Evolutionary conservation across 2,329 filamentous ascomycete species (phyloP), one percentile per base, ranked within the genome.

Genomic region (Colletotrichum sp.): DNA sequence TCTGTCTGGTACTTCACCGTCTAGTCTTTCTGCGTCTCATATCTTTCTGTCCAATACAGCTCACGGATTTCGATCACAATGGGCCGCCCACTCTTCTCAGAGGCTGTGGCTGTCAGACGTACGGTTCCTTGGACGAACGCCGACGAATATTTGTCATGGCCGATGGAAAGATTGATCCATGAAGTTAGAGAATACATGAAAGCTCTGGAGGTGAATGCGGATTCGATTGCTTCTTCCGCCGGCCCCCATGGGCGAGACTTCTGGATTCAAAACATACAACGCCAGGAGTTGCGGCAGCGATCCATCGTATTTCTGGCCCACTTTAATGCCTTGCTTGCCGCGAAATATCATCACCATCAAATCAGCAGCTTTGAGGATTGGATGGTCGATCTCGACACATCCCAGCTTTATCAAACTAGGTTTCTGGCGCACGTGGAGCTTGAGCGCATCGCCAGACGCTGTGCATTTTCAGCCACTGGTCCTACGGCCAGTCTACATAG

Each of bases 101-200:
- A 52, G 3, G 44, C 44, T 21, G 44, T 8, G 0, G 44, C 44
- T 0, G 10, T 52, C 12, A 52, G 44, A 52, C 44, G n/a, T 21
- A 52, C 44, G 44, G 44, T 52, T 1, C n/a, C 44, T 52, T 52
- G n/a, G 44, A 52, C 18, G 12, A 52, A 21, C n/a, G 44, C 44
- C 12, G 44, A 52, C 0, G 18, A 49, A 49, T 49, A 49, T 12
- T 6, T 0, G 0, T 12, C 8, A 49, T 49, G 39, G 39, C 5
- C 39, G 0, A 3, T n/a, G 18, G 5, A 49, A 49, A 49, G 3
- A 4, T 49, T 49, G 9, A 0, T 3, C 8, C 9, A n/a, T 7
- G 5, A n/a, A n/a, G 5, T n/a, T 1, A 0, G 2, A n/a, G 39
- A n/a, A 49, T n/a, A 18, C 18, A 18, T 0, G 1, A 49, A 49